Evolutionary conservation across 495 filamentous ascomycete genomes (phyloP).

Genomic region (Aspergillus ostianus): DNA sequence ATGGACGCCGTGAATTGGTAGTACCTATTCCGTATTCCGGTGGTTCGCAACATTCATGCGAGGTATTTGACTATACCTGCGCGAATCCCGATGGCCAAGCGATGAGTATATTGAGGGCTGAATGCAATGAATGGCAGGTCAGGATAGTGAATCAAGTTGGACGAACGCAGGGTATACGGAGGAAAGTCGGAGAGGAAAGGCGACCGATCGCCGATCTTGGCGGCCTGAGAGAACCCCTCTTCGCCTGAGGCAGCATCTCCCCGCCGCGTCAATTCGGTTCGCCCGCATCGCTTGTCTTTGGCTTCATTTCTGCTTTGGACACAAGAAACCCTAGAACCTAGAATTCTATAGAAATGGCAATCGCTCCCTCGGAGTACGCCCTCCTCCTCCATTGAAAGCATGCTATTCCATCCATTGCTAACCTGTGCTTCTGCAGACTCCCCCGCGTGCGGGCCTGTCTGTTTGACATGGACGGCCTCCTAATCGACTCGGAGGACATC

Average conservation of each 20-base stretch:
- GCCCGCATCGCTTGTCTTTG: not conserved
- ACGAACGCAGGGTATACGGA: not conserved
- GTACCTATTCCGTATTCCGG: too few species aligned
- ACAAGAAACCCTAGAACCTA: not conserved
- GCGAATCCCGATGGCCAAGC: too few species aligned
- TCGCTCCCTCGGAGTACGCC: slow-evolving; percentile 33
- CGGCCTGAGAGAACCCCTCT: too few species aligned
- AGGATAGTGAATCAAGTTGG: not conserved
- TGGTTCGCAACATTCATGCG: too few species aligned
- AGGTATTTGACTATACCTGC: too few species aligned
- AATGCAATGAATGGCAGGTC: not conserved
- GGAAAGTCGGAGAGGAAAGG: not conserved
- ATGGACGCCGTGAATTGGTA: not conserved
- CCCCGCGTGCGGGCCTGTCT: slow-evolving; percentile 87
- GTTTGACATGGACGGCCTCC: slow-evolving; percentile 97
- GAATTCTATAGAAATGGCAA: slow-evolving; percentile 27
- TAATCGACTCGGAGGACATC: slow-evolving; percentile 90
- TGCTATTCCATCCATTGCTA: slow-evolving; percentile 17
- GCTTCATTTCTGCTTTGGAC: not conserved
- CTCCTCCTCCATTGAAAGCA: not conserved
- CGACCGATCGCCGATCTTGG: too few species aligned
- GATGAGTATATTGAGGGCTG: not conserved
- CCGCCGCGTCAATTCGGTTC: too few species aligned
- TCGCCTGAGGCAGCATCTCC: too few species aligned
- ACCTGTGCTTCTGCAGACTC: slow-evolving; percentile 41